These are phyloP conservation scores for Fusarium ambrosium DNA, from an alignment of 2,329 filamentous ascomycete species.

Conservation along the genomic window DNA sequence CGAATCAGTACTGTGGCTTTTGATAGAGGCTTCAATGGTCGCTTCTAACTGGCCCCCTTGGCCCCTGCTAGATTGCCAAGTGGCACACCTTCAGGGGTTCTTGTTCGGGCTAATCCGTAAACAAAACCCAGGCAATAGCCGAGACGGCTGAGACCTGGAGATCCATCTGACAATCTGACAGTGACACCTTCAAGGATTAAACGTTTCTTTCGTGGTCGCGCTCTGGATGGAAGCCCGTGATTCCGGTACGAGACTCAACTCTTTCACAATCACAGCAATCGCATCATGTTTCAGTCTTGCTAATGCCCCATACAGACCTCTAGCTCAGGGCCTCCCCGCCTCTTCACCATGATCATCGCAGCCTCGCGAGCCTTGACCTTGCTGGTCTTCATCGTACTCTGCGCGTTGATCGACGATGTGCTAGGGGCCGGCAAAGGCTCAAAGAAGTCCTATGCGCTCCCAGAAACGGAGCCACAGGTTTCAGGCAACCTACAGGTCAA, in stretches of 20 bases:
- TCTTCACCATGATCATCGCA: not conserved
- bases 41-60: not conserved
- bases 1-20: not conserved
- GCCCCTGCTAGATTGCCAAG: not conserved
- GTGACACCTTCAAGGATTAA: not conserved
- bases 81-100: not conserved
- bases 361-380: not conserved
- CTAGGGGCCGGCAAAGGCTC: not conserved
- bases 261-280: not conserved
- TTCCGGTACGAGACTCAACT: not conserved
- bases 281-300: not conserved
- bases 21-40: not conserved
- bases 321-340: not conserved
- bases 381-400: not conserved
- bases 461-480: not conserved
- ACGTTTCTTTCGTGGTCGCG: not conserved
- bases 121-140: not conserved
- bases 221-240: not conserved
- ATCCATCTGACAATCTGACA: constrained; percentile 2
- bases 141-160: not conserved
- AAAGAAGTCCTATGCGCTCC: not conserved
- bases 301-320: not conserved
- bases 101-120: not conserved
- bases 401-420: not conserved
- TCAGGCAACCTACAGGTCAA: not conserved